Evolutionary conservation across 106 monocot species (phyloP), one percentile per base, ranked within the genome.

Genomic region (Dendrobium catenatum): DNA sequence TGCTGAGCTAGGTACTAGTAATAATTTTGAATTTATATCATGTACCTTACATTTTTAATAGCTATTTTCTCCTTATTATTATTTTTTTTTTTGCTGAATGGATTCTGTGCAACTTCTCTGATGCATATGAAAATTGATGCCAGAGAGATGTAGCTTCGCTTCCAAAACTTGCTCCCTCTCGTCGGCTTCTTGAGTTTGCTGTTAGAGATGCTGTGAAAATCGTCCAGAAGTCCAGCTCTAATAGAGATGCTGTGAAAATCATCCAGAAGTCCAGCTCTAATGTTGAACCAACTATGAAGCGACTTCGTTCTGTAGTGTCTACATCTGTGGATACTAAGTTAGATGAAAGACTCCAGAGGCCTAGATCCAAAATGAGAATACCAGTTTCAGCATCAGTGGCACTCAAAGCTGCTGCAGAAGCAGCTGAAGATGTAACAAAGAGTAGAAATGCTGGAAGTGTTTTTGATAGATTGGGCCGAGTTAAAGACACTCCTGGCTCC

Each of bases 151-250:
- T 83, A 79, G 80, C 67, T 84, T 85, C 88, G 7, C 73, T 82
- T 54, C 85, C 83, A 9, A 78, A 68, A 49, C 79, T 91, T 81
- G 88, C 58, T 80, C 89, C 92, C 72, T 80, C 97, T 18, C 82
- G 91, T 11, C 90, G 93, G 44, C 91, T 96, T 83, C 96, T 96
- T 80, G 91, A 96, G 67, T 96, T 94, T 89, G 96, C 96, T 90
- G 91, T 96, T 68, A 83, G 94, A 85, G 96, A 96, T 94, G 91
- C 90, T 78, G 91, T 96, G 51, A 89, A 84, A 67, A 87, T 92
- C 55, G 80, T 85, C 42, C 86, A 90, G 24, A 84, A 86, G 31
- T 6, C 81, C 37, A 81, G 61, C 81, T 72, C 85, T 44, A 94
- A 81, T 37, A 37, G 37, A 37, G 96, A 96, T 93, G 91, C 91